These are phyloP conservation scores for Sarocladiaceae sp. DNA, from an alignment of 2,329 filamentous ascomycete genomes.

Conservation along the genomic window DNA sequence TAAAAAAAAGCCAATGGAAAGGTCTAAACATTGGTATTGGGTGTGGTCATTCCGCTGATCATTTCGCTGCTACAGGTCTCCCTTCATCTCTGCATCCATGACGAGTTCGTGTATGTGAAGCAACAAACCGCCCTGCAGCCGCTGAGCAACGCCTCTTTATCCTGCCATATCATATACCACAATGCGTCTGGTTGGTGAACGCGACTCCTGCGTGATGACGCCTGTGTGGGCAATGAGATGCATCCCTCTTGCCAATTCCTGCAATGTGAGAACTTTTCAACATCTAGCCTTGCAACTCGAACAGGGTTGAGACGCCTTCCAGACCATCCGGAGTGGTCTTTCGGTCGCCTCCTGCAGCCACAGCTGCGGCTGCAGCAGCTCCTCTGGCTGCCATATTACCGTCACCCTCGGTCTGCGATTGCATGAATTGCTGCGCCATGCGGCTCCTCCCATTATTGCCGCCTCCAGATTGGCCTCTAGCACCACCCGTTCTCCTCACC, in stretches of 20 bases:
- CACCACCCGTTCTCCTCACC: slow-evolving; percentile 50
- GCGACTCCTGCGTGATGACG: not conserved
- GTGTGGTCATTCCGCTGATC: too few relatives aligned
- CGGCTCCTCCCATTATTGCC: slow-evolving; percentile 43
- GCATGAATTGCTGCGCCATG: slow-evolving; percentile 64
- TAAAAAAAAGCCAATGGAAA: not conserved
- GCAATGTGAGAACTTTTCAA: not conserved
- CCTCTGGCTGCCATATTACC: slow-evolving; percentile 24
- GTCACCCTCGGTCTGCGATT: not conserved
- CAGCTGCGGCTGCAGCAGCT: slow-evolving; percentile 30
- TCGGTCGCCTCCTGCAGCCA: slow-evolving; percentile 22
- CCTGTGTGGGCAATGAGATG: not conserved
- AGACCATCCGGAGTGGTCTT: slow-evolving; percentile 44
- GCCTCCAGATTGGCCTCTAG: slow-evolving; percentile 48
- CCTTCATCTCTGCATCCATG: too few relatives aligned
- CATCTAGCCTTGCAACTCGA: slow-evolving; percentile 27
- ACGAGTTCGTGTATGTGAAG: too few relatives aligned
- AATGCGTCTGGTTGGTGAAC: not conserved
- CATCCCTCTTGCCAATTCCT: not conserved
- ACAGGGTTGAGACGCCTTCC: slow-evolving; percentile 52
- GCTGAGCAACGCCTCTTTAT: too few relatives aligned
- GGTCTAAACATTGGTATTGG: too few relatives aligned
- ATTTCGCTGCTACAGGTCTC: not conserved
- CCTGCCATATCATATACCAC: too few relatives aligned
- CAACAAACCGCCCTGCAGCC: too few relatives aligned